Base-by-base conservation (phyloP, 1,139 yeast genomes). In the Pichia cactophila region DNA sequence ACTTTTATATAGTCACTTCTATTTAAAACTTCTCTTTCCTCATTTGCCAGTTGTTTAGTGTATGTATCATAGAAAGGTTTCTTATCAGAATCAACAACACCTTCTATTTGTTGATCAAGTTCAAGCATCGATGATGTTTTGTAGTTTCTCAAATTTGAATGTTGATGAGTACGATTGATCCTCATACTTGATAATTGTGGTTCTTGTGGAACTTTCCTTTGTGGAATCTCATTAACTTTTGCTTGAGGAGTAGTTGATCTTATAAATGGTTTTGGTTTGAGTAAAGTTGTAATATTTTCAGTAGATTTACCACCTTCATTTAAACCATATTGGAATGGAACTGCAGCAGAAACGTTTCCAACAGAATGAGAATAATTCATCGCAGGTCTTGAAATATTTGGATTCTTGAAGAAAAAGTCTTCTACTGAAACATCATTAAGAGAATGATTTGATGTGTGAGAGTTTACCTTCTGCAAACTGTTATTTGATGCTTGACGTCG, bases 141-240 rank as follows among this genome's bases (percentile, higher is more conserved):
- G 38, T 47, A 26, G 33, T 50, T 50, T 43, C 53, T 40, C 4
- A 50, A 26, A 28, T 47, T 42, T 7, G 47, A 44, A 36, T 50
- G 44, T 6, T 54, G 50, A 12, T 20, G 26, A 2, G 75, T 61
- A 44, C 78, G 61, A 50, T 69, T 74, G 33, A 74, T 64, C 52
- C 70, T 74, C 58, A 77, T 61, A 1, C 77, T 54, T 2, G 64
- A 60, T 14, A 59, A 50, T 12, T 59, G 52, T 5, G 62, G 59
- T 40, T 60, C 63, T 11, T 54, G 33, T 7, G 44, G 20, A 17
- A 31, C 28, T 8, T 44, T 41, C 37, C 51, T 56, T 17, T 47
- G 43, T 33, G 63, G 62, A 54, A 69, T 69, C 23, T 75, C 80
- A 9, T 74, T 64, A 20, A 76, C 74, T 41, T 73, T 68, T 17